Base-by-base conservation (phyloP, 2,329 filamentous ascomycete species). In the Coniochaeta prunicola region DNA sequence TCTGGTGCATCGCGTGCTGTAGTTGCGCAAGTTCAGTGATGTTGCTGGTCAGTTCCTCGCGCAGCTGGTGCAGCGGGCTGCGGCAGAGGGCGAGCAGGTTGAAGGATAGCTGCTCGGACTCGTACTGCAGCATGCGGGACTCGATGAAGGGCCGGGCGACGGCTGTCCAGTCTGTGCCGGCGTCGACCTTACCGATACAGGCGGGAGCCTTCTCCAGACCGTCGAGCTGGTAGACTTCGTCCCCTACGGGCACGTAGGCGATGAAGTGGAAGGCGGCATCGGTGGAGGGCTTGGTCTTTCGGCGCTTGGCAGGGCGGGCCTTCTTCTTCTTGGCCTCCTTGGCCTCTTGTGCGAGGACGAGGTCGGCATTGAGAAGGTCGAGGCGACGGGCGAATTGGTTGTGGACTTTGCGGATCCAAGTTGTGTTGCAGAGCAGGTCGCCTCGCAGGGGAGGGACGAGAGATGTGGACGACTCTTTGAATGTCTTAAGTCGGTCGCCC, bases 301-400 rank as follows among this genome's bases (percentile, higher is more conserved):
- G 31, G 57, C 57, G 36, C 19, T 60, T 59, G 50, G 56, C 55
- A 24, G 57, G 45, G 58, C 56, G 63, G 30, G 59, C 70, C 40
- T 63, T 69, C 64, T 64, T 71, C 58, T 70, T 76, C 60, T 72
- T 75, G 54, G 72, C 66, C 38, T 33, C 30, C 30, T 33, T 33
- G 19, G 28, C 17, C 19, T 34, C n/a, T 5, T 55, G 7, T n/a
- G 15, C 74, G 2, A 91, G 76, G 34, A 79, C 77, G 10, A 93
- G 74, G 64, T 96, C 89, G 28, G 84, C 83, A 61, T 86, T 85
- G 10, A 93, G 76, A 59, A 92, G 85, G 67, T 96, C 91, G 70
- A 89, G 86, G 59, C 89, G 88, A 30, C 89, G 84, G 59, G 91
- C 89, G 67, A 96, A 96, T 0, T 90, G 92, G 69, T 97, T 97